Evolutionary conservation across 2,329 filamentous ascomycete species (phyloP).

Genomic region (Pseudocercospora fuligena): DNA sequence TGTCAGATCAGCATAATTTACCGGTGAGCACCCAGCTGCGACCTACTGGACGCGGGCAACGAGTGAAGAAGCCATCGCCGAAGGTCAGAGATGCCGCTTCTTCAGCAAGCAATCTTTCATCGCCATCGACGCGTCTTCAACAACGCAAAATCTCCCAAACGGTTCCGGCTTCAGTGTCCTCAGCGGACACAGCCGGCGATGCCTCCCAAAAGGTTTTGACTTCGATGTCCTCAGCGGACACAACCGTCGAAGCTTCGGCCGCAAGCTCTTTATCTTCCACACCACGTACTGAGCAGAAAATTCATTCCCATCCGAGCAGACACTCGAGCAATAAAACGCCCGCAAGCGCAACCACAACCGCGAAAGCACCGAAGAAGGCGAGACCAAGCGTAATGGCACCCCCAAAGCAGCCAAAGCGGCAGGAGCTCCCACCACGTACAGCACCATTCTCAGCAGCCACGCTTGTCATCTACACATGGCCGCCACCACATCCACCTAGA

Average conservation of each 20-base stretch:
- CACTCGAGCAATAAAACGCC: background rate
- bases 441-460: constrained; percentile 8
- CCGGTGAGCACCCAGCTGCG: background rate
- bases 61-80: constrained; percentile 5
- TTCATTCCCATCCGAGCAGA: background rate
- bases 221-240: background rate
- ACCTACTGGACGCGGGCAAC: background rate
- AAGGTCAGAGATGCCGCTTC: constrained; percentile 1
- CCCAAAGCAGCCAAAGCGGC: background rate
- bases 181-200: background rate
- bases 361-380: background rate
- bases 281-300: background rate
- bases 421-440: background rate
- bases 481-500: constrained; percentile 2
- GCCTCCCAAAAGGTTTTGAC: background rate
- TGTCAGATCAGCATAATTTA: background rate
- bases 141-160: background rate
- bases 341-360: background rate
- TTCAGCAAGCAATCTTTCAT: background rate
- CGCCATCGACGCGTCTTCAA: background rate
- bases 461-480: constrained; percentile 27
- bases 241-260: background rate
- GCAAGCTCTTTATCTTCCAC: background rate
- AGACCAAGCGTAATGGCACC: background rate
- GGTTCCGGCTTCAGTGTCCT: too few species aligned